Base-by-base conservation (phyloP, 495 filamentous ascomycete genomes). In the Aspergillus heteromorphus region DNA sequence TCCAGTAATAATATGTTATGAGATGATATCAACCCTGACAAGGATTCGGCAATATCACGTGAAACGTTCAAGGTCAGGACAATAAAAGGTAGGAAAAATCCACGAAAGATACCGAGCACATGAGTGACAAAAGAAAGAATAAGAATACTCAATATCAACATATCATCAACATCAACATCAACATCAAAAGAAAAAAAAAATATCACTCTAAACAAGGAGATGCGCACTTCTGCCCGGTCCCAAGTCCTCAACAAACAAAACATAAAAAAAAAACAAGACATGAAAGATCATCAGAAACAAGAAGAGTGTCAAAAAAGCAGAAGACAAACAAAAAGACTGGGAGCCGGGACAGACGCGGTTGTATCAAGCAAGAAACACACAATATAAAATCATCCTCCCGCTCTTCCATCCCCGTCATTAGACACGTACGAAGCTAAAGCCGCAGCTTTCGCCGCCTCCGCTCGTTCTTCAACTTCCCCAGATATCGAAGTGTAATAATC, bases 221-320 rank as follows among this genome's bases (percentile, higher is more conserved):
- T 76, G 73, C 73, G 75, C 73, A 76, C 73, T 76, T 76, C 75
- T 76, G 71, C 56, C 69, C 71, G 68, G 67, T 53, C 62, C 62
- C 64, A 57, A 66, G 64, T 57, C 61, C 51, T 62, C 53, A 60
- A 61, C 59, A 55, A 58, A 62, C 49, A 59, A 56, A 63, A 41
- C 43, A 34, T 34, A 55, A 51, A 56, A 58, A 31, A 57, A 45
- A 51, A 49, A 55, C 51, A 57, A 54, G 55, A 66, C 61, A 54
- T 38, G 11, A 38, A 38, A n/a, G n/a, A 38, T 38, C 34, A 38
- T 38, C 34, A 38, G 30, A 50, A 45, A 55, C 34, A 48, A 51
- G 27, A 50, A 45, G 31, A 61, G 41, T 27, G 34, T 10, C 30
- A 48, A 30, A 42, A 56, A 51, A 57, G 56, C 25, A 59, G 43